Percentiles rank a stretch among this genome's conserved stretches.
Evolutionary conservation across 2,329 filamentous ascomycete species (phyloP).

Genomic region (Claviceps digitariae): DNA sequence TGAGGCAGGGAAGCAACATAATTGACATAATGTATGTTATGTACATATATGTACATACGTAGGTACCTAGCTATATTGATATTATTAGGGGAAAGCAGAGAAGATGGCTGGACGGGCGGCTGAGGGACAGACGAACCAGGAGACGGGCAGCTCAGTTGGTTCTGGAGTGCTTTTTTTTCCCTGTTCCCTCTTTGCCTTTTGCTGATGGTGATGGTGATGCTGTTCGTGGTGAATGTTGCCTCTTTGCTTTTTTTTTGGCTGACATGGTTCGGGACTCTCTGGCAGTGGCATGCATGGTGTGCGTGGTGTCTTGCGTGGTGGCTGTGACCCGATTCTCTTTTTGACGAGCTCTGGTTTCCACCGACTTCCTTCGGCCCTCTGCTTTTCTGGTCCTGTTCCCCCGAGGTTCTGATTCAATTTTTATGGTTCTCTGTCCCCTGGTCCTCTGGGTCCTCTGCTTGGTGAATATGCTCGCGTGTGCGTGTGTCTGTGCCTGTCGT

Average conservation of each 20-base stretch:
- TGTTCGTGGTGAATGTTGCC: conserved; percentile 2
- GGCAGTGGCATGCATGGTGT: background rate
- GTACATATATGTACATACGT: too few species aligned
- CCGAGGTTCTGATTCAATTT: too few species aligned
- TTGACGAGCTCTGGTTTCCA: background rate
- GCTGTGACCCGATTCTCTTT: background rate
- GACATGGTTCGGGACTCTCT: too few species aligned
- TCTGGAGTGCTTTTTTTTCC: conserved; percentile 8
- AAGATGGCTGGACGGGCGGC: background rate
- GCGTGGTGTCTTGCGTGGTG: background rate
- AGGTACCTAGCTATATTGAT: background rate
- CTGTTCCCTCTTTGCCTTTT: background rate
- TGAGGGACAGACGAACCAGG: background rate
- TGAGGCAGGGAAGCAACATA: background rate
- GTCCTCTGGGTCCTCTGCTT: too few species aligned
- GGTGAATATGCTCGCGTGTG: background rate
- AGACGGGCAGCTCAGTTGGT: background rate
- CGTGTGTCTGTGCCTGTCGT: background rate
- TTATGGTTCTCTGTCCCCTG: background rate
- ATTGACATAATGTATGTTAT: background rate
- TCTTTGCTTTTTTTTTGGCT: background rate
- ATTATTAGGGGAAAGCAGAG: conserved; percentile 1
- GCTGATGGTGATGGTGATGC: background rate
- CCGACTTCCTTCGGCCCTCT: background rate
- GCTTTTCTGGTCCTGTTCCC: background rate